These are phyloP conservation scores for Pleomassaria siparia DNA, from an alignment of 2,329 filamentous ascomycete species.

Conservation along the genomic window DNA sequence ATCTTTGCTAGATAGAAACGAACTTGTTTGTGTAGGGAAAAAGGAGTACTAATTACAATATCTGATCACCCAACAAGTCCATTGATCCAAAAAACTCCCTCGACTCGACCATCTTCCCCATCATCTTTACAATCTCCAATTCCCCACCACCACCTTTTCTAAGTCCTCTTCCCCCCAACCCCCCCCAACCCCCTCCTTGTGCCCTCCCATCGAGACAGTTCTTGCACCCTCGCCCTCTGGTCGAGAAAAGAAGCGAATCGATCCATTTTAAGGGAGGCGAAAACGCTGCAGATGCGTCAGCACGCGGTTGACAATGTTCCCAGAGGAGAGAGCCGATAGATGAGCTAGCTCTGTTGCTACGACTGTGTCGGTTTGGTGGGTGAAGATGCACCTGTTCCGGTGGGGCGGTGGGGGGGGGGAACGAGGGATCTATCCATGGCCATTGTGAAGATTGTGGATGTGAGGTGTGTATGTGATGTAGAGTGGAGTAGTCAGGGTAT, in stretches of 20 bases:
- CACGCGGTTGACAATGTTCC: constrained; percentile 32
- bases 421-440: constrained; percentile 12
- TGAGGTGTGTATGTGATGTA: too few relatives aligned
- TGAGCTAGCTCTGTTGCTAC: constrained; percentile 33
- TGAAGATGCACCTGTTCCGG: constrained; percentile 15
- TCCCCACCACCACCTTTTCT: too few relatives aligned
- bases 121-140: too few relatives aligned
- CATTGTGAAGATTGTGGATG: constrained; percentile 12
- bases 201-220: constrained; percentile 29
- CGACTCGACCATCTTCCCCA: too few relatives aligned
- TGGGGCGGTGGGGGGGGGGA: constrained; percentile 2
- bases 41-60: neutral
- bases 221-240: constrained; percentile 20
- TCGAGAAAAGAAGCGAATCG: constrained; percentile 27
- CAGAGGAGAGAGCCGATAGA: constrained; percentile 34
- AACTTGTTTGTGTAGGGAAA: too few relatives aligned
- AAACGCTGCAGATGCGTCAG: constrained; percentile 22
- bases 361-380: constrained; percentile 23
- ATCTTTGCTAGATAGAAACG: neutral
- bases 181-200: constrained; percentile 26
- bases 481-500: too few relatives aligned
- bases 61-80: constrained; percentile 16
- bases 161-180: constrained; percentile 29
- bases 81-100: constrained; percentile 31
- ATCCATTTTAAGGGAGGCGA: constrained; percentile 26